A percentile compares a stretch with the other conserved stretches of the same genome.
Conservation (phyloP, 1,139 yeast species). For the Yamadazyma kanchanaburiensis region DNA sequence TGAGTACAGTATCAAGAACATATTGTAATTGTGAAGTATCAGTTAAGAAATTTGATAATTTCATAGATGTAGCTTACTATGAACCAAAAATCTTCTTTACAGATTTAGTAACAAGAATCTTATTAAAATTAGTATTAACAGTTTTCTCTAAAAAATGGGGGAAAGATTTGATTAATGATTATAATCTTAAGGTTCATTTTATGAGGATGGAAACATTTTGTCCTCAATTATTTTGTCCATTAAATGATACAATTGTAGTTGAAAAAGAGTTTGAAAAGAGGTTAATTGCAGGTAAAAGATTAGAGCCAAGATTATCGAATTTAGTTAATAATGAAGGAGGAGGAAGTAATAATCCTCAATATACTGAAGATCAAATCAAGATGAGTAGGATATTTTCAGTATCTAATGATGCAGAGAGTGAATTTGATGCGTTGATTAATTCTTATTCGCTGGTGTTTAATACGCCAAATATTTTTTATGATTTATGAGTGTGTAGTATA, state of each 20-base stretch:
- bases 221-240: constrained; percentile 18
- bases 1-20: constrained; percentile 17
- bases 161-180: constrained; percentile 11
- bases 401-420: background rate
- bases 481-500: constrained; percentile 2
- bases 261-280: background rate
- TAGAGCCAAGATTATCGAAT: constrained; percentile 10
- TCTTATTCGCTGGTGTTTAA: constrained; percentile 12
- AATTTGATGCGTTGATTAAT: background rate
- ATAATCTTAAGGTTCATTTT: constrained; percentile 17
- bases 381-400: background rate
- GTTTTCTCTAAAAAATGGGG: constrained; percentile 11
- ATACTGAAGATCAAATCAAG: background rate
- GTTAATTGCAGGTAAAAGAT: background rate
- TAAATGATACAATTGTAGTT: background rate
- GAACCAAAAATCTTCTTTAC: constrained; percentile 15
- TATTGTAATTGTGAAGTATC: constrained; percentile 9
- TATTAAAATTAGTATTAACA: constrained; percentile 18
- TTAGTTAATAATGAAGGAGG: constrained; percentile 7
- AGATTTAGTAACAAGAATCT: constrained; percentile 18
- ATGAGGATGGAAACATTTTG: constrained; percentile 13
- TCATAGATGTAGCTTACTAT: constrained; percentile 3
- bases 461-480: constrained; percentile 11
- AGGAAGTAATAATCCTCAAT: background rate
- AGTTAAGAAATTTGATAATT: constrained; percentile 1